Percentiles rank a stretch among this genome's conserved stretches.
Evolutionary conservation across 2,329 filamentous ascomycete species (phyloP).

Genomic region (Penicillium sp.): DNA sequence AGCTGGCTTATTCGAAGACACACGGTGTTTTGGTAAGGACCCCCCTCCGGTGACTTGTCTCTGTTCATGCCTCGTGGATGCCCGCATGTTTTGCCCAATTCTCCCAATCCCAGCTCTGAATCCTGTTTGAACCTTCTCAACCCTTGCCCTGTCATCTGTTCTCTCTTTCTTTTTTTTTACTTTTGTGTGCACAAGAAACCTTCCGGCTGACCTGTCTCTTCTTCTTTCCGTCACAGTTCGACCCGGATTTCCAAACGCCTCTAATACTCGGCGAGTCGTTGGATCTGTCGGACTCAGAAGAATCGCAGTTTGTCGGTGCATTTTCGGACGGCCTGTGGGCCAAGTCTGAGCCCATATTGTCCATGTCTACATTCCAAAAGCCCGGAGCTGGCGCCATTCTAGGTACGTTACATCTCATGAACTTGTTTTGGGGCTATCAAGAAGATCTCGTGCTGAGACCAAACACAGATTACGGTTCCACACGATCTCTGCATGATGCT

Average conservation of each 20-base stretch:
- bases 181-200: conserved; percentile 5
- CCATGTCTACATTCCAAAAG: conserved; percentile 83
- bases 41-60: conserved; percentile 19
- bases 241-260: conserved; percentile 48
- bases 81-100: conserved; percentile 22
- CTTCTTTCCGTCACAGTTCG: conserved; percentile 31
- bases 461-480: conserved; percentile 38
- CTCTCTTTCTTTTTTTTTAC: too few relatives aligned
- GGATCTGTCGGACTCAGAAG: conserved; percentile 47
- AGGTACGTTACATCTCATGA: conserved; percentile 59
- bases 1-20: conserved; percentile 50
- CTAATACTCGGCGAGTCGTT: conserved; percentile 49
- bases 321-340: conserved; percentile 54
- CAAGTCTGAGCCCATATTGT: conserved; percentile 63
- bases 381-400: conserved; percentile 72
- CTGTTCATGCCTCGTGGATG: conserved; percentile 27
- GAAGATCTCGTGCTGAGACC: conserved; percentile 14
- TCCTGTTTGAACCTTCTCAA: conserved; percentile 21
- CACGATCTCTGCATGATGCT: conserved; percentile 40
- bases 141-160: neutral
- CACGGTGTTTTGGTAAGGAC: conserved; percentile 46
- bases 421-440: neutral
- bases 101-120: conserved; percentile 13
- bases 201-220: conserved; percentile 19
- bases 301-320: conserved; percentile 45